These are phyloP conservation scores for Bolboschoenus planiculmis DNA, from an alignment of 176 grass and related monocot species.

Conservation along the genomic window DNA sequence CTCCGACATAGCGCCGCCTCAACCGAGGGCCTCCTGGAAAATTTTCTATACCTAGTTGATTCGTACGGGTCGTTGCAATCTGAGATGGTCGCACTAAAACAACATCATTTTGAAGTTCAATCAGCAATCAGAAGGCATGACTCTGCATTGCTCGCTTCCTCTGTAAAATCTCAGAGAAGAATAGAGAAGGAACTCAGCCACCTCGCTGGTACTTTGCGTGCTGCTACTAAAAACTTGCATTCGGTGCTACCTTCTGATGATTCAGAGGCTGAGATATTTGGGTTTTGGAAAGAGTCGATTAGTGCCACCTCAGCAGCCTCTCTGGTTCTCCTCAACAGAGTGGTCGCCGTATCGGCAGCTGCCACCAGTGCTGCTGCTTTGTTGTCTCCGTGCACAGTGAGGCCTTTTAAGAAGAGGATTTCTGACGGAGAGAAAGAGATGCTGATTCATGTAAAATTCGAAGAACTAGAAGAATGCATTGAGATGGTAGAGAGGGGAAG, in stretches of 20 bases:
- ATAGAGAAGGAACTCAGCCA: conserved; percentile 42
- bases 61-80: conserved; percentile 48
- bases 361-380: not conserved
- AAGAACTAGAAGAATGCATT: conserved; percentile 63
- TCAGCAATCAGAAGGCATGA: conserved; percentile 43
- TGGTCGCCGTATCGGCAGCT: conserved; percentile 31
- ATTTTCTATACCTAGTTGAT: conserved; percentile 49
- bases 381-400: not conserved
- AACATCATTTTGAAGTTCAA: conserved; percentile 28
- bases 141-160: conserved; percentile 25
- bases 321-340: conserved; percentile 30
- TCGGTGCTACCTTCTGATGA: not conserved
- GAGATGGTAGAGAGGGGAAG: conserved; percentile 42
- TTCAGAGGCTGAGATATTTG: conserved; percentile 36
- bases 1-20: not conserved
- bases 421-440: conserved; percentile 24
- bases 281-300: conserved; percentile 39
- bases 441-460: conserved; percentile 30
- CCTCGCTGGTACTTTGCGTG: not conserved
- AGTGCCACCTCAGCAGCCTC: conserved; percentile 27
- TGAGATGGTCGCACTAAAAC: conserved; percentile 21
- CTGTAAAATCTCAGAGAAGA: conserved; percentile 38
- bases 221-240: not conserved
- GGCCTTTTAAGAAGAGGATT: conserved; percentile 21
- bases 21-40: conserved; percentile 39